A percentile compares a stretch with the other conserved stretches of the same genome.
Evolutionary conservation across 2,329 filamentous ascomycete species (phyloP).

Genomic region (Huntiella bhutanensis): DNA sequence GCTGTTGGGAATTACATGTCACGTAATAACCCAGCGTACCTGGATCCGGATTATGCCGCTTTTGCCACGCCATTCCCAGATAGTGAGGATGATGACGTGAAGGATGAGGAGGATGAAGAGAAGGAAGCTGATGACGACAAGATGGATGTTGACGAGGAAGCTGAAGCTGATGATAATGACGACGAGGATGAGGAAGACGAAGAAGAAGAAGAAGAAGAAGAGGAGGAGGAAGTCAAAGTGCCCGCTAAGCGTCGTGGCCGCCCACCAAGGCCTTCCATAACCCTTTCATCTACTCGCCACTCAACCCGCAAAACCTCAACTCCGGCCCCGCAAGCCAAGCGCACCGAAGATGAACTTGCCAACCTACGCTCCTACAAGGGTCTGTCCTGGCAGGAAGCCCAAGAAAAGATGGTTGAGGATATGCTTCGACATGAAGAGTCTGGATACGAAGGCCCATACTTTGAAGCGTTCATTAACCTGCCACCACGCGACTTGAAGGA

Average conservation of each 20-base stretch:
- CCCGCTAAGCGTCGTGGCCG: slow-evolving; percentile 8
- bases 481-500: slow-evolving; percentile 60
- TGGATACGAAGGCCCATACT: slow-evolving; percentile 48
- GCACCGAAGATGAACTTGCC: slow-evolving; percentile 18
- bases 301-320: slow-evolving; percentile 6
- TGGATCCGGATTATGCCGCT: slow-evolving; percentile 45
- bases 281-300: slow-evolving; percentile 5
- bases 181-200: slow-evolving; percentile 17
- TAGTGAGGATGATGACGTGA: slow-evolving; percentile 23
- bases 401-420: slow-evolving; percentile 68
- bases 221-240: neutral
- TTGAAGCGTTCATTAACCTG: slow-evolving; percentile 58
- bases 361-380: slow-evolving; percentile 44
- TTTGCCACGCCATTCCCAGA: slow-evolving; percentile 54
- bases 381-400: slow-evolving; percentile 63
- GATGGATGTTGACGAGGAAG: slow-evolving; percentile 16
- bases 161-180: slow-evolving; percentile 17
- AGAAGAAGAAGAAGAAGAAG: slow-evolving; percentile 16
- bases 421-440: slow-evolving; percentile 50
- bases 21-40: slow-evolving; percentile 69
- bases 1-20: slow-evolving; percentile 77
- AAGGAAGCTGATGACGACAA: slow-evolving; percentile 13
- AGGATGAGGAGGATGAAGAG: slow-evolving; percentile 15
- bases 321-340: slow-evolving; percentile 6
- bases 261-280: slow-evolving; percentile 3